Evolutionary conservation across 176 grass and related monocot genomes (phyloP), one percentile per base, ranked within the genome.

Genomic region (Hsuehochloa calcarea): DNA sequence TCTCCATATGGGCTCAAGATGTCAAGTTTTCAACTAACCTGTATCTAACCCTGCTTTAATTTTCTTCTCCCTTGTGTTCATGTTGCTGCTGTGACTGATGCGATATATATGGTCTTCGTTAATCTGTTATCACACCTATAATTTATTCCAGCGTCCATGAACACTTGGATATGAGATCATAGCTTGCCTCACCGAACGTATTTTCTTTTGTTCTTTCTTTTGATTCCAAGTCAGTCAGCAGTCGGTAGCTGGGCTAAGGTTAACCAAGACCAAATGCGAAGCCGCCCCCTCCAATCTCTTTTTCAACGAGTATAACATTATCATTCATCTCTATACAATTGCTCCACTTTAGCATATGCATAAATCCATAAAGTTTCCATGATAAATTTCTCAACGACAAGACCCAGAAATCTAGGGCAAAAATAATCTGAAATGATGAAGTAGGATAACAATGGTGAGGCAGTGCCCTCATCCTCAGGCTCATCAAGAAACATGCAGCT

Each of bases 111-210:
- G 40, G 60, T 61, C 68, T 5, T 40, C 39, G 5, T 26, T 27
- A 19, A 39, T 70, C 65, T 19, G 22, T 4, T 75, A 79, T 56
- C 75, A 66, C 81, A 39, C 44, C 56, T 17, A 17, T 43, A 38
- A 20, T 77, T 43, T 31, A 25, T 51, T 79, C 67, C 55, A 52
- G 55, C 66, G 55, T 56, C 73, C 44, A 5, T 23, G 27, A 19
- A 39, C 12, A 26, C 20, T 38, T 20, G 43, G 10, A 19, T 34
- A n/a, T 41, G 76, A 73, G 39, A 85, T 80, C 75, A 60, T 80
- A 89, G 40, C 77, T 70, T 81, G 31, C 62, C 76, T 89, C 82
- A 75, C 26, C 72, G 4, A 78, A 77, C 38, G 39, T 5, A 86
- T 80, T 11, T 70, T 17, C 13, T 11, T 23, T 3, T 26, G 0